Evolutionary conservation across 306 rosid genomes (phyloP).

Genomic region (Arachis stenosperma): DNA sequence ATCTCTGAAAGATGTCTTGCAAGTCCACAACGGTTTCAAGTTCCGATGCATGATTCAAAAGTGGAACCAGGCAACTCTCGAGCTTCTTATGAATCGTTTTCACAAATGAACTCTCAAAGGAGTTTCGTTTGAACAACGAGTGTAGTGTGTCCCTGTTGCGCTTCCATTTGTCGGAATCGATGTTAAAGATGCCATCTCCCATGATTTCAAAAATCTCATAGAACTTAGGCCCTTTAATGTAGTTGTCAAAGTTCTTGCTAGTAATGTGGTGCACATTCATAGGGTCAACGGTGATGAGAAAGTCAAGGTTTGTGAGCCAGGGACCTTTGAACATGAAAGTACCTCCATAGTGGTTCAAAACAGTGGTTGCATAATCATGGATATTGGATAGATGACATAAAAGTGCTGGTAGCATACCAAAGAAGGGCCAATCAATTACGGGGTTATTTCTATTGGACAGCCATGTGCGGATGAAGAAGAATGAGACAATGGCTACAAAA

Average conservation of each 20-base stretch:
- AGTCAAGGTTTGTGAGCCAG: conserved; percentile 28
- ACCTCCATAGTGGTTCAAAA: background rate
- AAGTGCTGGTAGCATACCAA: conserved; percentile 32
- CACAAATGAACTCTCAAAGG: background rate
- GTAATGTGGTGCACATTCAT: conserved; percentile 41
- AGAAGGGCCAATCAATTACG: conserved; percentile 6
- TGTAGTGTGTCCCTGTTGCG: conserved; percentile 3
- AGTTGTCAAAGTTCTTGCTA: conserved; percentile 26
- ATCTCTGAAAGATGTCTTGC: conserved; percentile 12
- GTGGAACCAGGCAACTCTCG: background rate
- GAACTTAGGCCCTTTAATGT: conserved; percentile 4
- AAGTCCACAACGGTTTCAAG: background rate
- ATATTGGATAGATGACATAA: background rate
- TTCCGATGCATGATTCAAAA: background rate
- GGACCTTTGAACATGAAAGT: conserved; percentile 31
- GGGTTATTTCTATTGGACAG: background rate
- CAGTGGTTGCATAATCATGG: conserved; percentile 12
- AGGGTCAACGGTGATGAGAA: conserved; percentile 40
- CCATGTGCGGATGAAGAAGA: background rate
- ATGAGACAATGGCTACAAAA: background rate
- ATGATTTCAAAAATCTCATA: conserved; percentile 19
- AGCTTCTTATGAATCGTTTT: background rate
- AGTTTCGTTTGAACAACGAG: background rate
- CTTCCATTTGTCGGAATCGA: conserved; percentile 1
- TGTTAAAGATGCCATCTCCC: conserved; percentile 26